phyloP scores from a whole-genome alignment of 768 basidiomycete species.

The Termitomyces heimii region DNA sequence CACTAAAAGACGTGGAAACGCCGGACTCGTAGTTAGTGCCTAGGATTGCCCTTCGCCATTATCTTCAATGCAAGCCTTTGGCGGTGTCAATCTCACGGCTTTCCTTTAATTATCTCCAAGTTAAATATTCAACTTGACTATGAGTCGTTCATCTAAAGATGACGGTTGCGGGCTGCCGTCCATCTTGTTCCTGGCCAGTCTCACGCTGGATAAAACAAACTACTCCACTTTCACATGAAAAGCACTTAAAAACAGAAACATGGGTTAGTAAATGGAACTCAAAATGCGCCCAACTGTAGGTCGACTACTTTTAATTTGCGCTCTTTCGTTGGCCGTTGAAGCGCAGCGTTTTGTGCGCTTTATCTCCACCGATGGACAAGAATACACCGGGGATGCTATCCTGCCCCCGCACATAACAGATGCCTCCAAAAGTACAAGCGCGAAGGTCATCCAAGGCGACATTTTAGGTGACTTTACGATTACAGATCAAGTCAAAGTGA shows the following conservation, averaged over 20 bases:
- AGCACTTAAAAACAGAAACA: conserved; percentile 3
- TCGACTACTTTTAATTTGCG: conserved; percentile 4
- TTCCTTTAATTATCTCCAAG: not conserved
- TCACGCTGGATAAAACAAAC: not conserved
- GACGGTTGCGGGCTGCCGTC: not conserved
- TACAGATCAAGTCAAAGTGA: conserved; percentile 20
- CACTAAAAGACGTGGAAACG: not conserved
- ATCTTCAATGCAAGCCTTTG: not conserved
- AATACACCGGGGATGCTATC: conserved; percentile 23
- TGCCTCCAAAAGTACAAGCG: conserved; percentile 19
- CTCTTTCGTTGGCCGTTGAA: conserved; percentile 11
- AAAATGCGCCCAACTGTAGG: conserved; percentile 3
- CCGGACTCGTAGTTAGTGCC: not conserved
- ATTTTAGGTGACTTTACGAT: conserved; percentile 21
- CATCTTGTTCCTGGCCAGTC: not conserved
- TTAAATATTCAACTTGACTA: not conserved
- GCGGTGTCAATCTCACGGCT: not conserved
- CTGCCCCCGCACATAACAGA: conserved; percentile 15
- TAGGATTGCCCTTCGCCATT: not conserved
- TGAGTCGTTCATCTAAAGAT: not conserved
- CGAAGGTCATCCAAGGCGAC: conserved; percentile 20
- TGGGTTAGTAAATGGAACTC: not conserved
- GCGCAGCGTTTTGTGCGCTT: conserved; percentile 23
- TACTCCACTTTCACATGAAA: conserved; percentile 6
- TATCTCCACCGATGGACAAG: conserved; percentile 20